Base-by-base conservation (phyloP, 352 stramenopile species). In the Phytophthora megakarya region DNA sequence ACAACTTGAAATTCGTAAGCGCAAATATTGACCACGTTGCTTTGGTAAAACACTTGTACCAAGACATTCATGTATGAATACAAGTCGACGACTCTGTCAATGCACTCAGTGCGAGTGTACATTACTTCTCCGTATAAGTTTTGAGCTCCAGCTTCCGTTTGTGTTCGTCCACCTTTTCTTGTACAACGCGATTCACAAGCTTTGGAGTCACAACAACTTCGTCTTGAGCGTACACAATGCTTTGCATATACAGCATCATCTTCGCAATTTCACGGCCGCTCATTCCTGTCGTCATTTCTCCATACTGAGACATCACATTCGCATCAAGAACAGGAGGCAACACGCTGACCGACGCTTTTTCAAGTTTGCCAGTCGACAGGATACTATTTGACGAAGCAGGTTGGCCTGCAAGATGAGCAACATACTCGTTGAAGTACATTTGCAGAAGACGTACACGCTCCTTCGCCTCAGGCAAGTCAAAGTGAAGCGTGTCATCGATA, bases 201-300 rank as follows among this genome's bases (percentile, higher is more conserved):
- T 72, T 71, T 5, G 64, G 67, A 9, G 73, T 84, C 12, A 91
- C 67, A 6, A 72, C 57, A 22, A 90, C 72, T 40, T 84, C 70
- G 39, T 90, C 77, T 53, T 93, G 82, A 12, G 80, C 84, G 38
- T 90, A 92, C 52, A 89, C 85, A 30, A 91, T 87, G 52, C 80
- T 90, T 67, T 96, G 84, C 51, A 95, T 73, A 40, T 90, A 90
- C 21, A 95, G 66, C 78, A 95, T 92, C 73, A 94, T 91, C 54
- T 96, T 95, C 16, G 82, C 80, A 49, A 96, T 93, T 62, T 96
- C 88, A 18, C 88, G 82, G 4, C 88, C 88, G 53, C 84, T 95
- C 76, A 96, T 94, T 6, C 83, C 81, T 5, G 82, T 70, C 8
- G 84, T 93, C n/a, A 73, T 47, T 22, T 69, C 65, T 33, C 80